Base-by-base conservation (phyloP, 129 eudicot genomes). In the Flaveria brownii region DNA sequence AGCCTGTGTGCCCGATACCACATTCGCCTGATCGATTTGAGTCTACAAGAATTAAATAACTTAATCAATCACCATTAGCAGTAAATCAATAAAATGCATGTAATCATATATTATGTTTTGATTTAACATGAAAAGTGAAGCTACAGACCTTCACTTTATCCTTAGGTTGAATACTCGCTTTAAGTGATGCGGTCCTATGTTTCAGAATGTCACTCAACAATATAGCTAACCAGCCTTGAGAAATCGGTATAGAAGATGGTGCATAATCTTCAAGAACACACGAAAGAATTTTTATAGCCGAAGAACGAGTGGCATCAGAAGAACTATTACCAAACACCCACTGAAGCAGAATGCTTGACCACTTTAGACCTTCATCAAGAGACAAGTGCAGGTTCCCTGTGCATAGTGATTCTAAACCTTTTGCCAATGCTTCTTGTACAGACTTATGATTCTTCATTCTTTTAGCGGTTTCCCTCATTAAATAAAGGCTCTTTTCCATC, bases 151-250 rank as follows among this genome's bases (percentile, higher is more conserved):
- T 95, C 80, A 95, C 97, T 88, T 87, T 86, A 76, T 88, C 92
- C 75, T 82, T 81, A 9, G 78, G 90, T 76, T 83, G 94, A 77
- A 78, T 64, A 72, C 56, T 89, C 76, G 79, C 96, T 73, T 87
- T 89, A 30, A 71, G 72, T 76, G 92, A 83, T 50, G 79, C 62
- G 75, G 81, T 89, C 67, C 78, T 82, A 66, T 68, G 77, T 59
- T 80, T 87, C 82, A 95, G 52, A 85, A 85, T 52, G 80, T 91
- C 96, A 62, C 80, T 83, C 16, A 95, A 68, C 84, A 95, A 77
- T 61, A 91, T 84, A 81, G 97, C 86, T 72, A 95, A 79, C 99
- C 97, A 95, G 68, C 90, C 99, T 88, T 91, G 96, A 82, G 97
- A 91, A 67, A 95, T 95, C 25, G 96, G 96, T 51, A 95, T 54